Percentiles rank a stretch among this genome's conserved stretches.
Conservation (phyloP, 495 filamentous ascomycete genomes). For the Cryomyces minteri region DNA sequence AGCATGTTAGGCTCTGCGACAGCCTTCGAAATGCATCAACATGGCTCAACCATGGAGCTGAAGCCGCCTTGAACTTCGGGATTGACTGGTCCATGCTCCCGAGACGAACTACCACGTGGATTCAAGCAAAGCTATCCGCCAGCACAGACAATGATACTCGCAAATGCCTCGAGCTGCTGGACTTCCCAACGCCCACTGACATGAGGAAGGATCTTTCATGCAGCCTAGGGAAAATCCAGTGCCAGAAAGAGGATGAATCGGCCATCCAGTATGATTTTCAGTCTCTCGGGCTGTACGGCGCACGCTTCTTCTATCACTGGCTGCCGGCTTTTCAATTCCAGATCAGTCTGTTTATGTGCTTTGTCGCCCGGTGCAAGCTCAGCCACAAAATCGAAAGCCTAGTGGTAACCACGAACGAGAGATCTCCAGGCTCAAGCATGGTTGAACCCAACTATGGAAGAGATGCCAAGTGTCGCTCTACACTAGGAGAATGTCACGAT, state of each 20-base stretch:
- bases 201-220: no score
- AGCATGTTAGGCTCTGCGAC: constrained; percentile 4
- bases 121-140: not conserved
- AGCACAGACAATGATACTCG: not conserved
- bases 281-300: no score
- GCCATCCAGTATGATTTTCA: no score
- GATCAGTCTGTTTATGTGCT: not conserved
- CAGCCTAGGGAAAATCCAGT: no score
- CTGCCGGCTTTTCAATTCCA: not conserved
- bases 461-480: not conserved
- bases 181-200: no score
- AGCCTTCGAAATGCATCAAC: not conserved
- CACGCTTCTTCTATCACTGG: no score
- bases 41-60: not conserved
- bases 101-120: not conserved
- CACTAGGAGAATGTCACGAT: constrained; percentile 1
- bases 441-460: not conserved
- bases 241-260: no score
- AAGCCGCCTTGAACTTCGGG: not conserved
- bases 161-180: constrained; percentile 4
- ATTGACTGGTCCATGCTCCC: not conserved
- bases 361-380: not conserved
- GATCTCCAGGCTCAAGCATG: not conserved
- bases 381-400: no score
- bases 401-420: no score